Conservation (phyloP, 2,329 filamentous ascomycete species). For the Diaporthe vaccinii region DNA sequence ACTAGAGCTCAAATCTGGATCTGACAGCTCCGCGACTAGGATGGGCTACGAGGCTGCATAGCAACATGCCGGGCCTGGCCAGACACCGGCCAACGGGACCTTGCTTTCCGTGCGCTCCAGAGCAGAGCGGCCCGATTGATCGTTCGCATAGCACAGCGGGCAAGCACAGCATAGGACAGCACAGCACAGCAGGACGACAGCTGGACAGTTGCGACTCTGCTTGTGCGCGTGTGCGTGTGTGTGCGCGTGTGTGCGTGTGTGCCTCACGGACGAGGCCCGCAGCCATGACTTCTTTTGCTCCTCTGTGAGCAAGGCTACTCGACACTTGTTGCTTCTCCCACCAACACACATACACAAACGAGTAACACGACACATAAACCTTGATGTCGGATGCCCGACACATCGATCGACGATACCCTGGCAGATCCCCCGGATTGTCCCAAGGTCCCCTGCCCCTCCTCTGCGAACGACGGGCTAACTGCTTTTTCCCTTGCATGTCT, state of each 20-base stretch:
- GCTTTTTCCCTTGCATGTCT: constrained; percentile 22
- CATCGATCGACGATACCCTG: constrained; percentile 21
- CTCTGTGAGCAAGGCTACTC: not conserved
- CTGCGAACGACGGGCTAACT: not conserved
- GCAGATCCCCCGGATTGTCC: constrained; percentile 29
- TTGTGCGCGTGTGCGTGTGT: not conserved
- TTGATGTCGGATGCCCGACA: not conserved
- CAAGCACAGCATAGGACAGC: constrained; percentile 1
- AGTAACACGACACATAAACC: not conserved
- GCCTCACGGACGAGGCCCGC: not conserved
- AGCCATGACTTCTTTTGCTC: constrained; percentile 3
- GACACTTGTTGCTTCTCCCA: constrained; percentile 4
- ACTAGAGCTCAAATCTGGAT: not conserved
- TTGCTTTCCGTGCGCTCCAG: constrained; percentile 14
- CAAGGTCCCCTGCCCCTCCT: constrained; percentile 4
- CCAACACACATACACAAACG: not conserved
- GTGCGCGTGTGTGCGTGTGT: not conserved
- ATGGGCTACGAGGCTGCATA: not conserved
- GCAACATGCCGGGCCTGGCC: not conserved
- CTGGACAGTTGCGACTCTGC: constrained; percentile 5
- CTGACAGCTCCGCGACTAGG: constrained; percentile 3
- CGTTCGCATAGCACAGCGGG: constrained; percentile 1
- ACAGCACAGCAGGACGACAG: not conserved
- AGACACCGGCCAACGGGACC: constrained; percentile 13
- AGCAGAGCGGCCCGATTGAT: constrained; percentile 24